Percentiles rank a stretch among this genome's conserved stretches.
These are phyloP conservation scores for Fusarium ambrosium DNA, from an alignment of 2,329 filamentous ascomycete species.

Conservation along the genomic window DNA sequence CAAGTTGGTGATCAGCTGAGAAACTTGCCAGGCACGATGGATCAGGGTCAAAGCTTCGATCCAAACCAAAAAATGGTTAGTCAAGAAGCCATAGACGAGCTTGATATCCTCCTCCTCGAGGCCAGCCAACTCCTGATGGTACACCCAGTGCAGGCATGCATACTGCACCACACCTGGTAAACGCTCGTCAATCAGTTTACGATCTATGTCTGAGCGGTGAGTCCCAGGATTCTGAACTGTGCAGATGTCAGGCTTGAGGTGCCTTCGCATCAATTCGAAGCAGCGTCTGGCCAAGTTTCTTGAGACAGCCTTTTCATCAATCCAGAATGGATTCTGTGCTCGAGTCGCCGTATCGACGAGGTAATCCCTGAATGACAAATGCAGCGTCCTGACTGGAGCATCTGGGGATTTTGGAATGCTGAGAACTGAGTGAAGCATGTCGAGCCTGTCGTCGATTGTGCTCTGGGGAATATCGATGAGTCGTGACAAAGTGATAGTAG, in stretches of 20 bases:
- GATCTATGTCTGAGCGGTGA: neutral
- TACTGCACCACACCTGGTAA: neutral
- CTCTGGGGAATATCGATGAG: neutral
- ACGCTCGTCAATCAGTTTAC: neutral
- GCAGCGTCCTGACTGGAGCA: neutral
- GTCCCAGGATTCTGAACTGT: neutral
- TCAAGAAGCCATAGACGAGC: neutral
- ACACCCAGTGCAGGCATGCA: neutral
- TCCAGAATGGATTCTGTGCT: neutral
- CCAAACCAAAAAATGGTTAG: neutral
- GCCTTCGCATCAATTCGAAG: neutral
- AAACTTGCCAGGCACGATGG: neutral
- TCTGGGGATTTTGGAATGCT: neutral
- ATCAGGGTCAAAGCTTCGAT: neutral
- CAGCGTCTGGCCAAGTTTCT: neutral
- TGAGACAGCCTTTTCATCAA: neutral
- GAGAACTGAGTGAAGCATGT: slow-evolving; percentile 9
- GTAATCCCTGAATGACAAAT: neutral
- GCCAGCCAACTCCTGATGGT: neutral
- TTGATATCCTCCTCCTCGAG: neutral
- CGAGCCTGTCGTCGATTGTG: neutral
- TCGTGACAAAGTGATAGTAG: slow-evolving; percentile 6
- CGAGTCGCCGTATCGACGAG: neutral
- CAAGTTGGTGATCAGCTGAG: neutral
- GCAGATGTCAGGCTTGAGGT: neutral